Base-by-base conservation (phyloP, 2,329 filamentous ascomycete species). In the Fusarium concolor region DNA sequence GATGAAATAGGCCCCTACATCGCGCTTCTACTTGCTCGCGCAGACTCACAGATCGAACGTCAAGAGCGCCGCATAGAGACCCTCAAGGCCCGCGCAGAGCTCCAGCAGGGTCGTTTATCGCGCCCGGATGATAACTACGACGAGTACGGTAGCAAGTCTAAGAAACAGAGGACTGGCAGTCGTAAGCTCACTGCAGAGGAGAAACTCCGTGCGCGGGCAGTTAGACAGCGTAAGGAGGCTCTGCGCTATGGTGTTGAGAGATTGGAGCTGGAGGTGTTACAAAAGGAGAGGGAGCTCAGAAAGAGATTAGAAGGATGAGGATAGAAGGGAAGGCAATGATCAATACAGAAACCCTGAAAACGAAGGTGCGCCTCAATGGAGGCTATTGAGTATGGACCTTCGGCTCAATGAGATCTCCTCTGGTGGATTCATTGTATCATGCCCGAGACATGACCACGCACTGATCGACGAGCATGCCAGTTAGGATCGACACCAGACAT, bases 1-100 rank as follows among this genome's bases (percentile, higher is more conserved):
- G 92, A 93, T 74, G 94, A 97, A 77, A 96, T 97, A 71, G 90
- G 91, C n/a, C 94, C 94, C 10, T 94, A 93, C 78, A 92, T 97
- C 67, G 84, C 90, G 29, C 87, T 89, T 59, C 87, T 97, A 3
- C 89, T 97, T 51, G 87, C 89, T 66, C 90, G 94, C 70, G 93
- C 94, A n/a, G 90, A 93, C 70, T 89, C 90, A 66, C 91, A 97
- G 75, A 86, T 96, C 38, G 92, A 94, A 72, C 92, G 93, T 60
- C 89, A 95, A 41, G 92, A 92, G 52, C 89, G 94, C 9, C 91
- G 93, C 68, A 92, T 97, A 77, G 90, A 96, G 75, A 90, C 90
- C 1, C 85, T 97, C 35, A 93, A 94, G 71, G 93, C 94, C 3
- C 91, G 93, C 72, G 88, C 89, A 43, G 93, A 97, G 65, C 83